Evolutionary conservation across 176 grass and related monocot genomes (phyloP), one percentile per base, ranked within the genome.

Genomic region (Secale cereale): DNA sequence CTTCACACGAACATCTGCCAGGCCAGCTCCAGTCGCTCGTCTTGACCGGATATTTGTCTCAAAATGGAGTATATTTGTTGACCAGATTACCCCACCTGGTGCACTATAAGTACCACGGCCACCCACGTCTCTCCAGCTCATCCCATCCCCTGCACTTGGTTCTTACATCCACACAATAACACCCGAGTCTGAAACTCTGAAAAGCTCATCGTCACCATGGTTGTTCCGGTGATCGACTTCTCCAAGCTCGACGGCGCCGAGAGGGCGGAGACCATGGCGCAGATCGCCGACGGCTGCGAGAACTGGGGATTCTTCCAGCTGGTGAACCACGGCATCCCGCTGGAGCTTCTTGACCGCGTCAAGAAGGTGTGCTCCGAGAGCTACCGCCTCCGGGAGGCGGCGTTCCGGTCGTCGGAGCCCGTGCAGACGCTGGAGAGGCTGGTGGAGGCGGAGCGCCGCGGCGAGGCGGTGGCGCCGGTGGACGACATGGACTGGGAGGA

Each of bases 401-500:
- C 32, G 61, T 92, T 92, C 80, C 79, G 19, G 87, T 0, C 19
- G 52, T 92, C 91, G 2, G 84, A 87, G 45, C 83, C 87, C 0
- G 80, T 87, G 26, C 50, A 22, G 40, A 86, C 69, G 27, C 27
- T 92, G 54, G 76, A 89, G 14, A 37, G 17, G 25, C 61, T 89
- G 0, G 61, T 83, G 14, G 84, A 63, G 5, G 75, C 69, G 11
- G 83, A 83, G 76, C 74, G 3, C 14, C 61, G 70, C 16, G 80
- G 80, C 36, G 83, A 92, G 62, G 80, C 15, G 36, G 74, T 77
- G 25, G 13, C 70, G 3, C 74, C 84, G 5, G 76, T 92, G 69
- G 84, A 89, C 59, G 81, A 92, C 81, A 83, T 92, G 61, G 91
- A 92, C 33, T 92, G 84, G 91, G 91, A 89, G 76, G 91, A 92